Conservation (phyloP, 805 yeast genomes). For the Zygosaccharomyces kombuchaensis region DNA sequence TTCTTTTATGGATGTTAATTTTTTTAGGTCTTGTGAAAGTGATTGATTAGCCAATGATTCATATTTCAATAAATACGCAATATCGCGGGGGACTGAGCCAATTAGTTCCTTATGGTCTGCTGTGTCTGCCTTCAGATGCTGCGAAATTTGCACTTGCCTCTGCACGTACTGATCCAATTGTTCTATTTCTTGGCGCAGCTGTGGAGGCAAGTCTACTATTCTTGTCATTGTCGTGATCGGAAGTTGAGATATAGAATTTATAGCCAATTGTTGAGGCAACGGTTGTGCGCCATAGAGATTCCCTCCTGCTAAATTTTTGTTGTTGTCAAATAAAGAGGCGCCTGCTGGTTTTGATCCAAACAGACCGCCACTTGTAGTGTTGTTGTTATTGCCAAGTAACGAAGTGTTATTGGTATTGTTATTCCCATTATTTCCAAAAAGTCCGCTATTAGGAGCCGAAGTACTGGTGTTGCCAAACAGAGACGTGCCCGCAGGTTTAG, state of each 20-base stretch:
- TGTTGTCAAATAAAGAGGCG: conserved; percentile 35
- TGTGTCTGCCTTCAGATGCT: conserved; percentile 57
- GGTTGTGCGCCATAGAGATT: conserved; percentile 23
- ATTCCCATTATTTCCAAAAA: conserved; percentile 21
- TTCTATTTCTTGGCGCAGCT: conserved; percentile 62
- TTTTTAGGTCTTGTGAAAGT: conserved; percentile 44
- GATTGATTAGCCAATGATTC: conserved; percentile 65
- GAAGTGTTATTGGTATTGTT: conserved; percentile 18
- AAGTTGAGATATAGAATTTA: conserved; percentile 41
- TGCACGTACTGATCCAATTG: conserved; percentile 68
- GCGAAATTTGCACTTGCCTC: conserved; percentile 68
- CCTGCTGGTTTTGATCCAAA: conserved; percentile 23
- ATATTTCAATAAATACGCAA: conserved; percentile 56
- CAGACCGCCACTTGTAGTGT: conserved; percentile 16
- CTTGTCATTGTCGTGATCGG: conserved; percentile 68
- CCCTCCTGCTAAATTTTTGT: conserved; percentile 11
- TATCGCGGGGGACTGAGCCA: conserved; percentile 69
- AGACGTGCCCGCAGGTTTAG: conserved; percentile 17
- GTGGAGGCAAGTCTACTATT: conserved; percentile 69
- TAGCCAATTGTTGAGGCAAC: conserved; percentile 36
- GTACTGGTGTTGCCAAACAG: conserved; percentile 25
- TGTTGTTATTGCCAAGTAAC: conserved; percentile 19
- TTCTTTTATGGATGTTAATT: conserved; percentile 43
- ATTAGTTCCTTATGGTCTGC: conserved; percentile 61
- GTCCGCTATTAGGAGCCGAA: conserved; percentile 23